Base-by-base conservation (phyloP, 1,284 basidiomycete genomes). In the Abortiporus biennis region DNA sequence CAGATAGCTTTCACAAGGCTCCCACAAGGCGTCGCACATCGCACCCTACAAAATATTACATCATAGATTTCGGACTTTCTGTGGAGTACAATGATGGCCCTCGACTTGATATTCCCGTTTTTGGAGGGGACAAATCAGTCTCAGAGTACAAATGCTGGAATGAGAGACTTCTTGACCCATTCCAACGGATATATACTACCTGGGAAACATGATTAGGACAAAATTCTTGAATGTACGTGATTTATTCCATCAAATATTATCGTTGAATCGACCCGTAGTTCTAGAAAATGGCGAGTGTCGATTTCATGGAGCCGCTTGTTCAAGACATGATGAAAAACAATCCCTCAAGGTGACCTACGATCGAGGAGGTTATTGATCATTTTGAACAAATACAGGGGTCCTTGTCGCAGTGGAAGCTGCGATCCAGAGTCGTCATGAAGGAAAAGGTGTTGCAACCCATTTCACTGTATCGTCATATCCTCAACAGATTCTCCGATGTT, bases 51-150 rank as follows among this genome's bases (percentile, higher is more conserved):
- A 57, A 50, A 35, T 68, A 68, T 40, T 61, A 61, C 33, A 51
- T 53, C 40, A 54, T 55, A n/a, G 61, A 70, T 41, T 71, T 68
- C 20, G 66, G 65, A 0, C 40, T 66, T 6, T 68, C 68, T 12
- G 49, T 58, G 6, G 49, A 45, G 38, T 58, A 50, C 33, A 23
- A 40, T 19, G 36, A 42, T 13, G 40, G 15, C 3, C 23, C 40
- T 12, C 52, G 49, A 2, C 27, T 4, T 1, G 48, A 47, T 20
- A 17, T 20, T 16, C 51, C 51, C 23, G 38, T 54, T 13, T 20
- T 38, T 1, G 55, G 56, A 1, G 21, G 49, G n/a, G 56, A 59
- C 41, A 51, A 47, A n/a, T 44, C 50, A 6, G 56, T 53, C 4
- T 57, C 57, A 1, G 58, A 60, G 27, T 54, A 52, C 33, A n/a